A percentile compares a stretch with the other conserved stretches of the same genome.
These are phyloP conservation scores for Eutypa lata DNA, from an alignment of 2,329 filamentous ascomycete genomes.

Conservation along the genomic window DNA sequence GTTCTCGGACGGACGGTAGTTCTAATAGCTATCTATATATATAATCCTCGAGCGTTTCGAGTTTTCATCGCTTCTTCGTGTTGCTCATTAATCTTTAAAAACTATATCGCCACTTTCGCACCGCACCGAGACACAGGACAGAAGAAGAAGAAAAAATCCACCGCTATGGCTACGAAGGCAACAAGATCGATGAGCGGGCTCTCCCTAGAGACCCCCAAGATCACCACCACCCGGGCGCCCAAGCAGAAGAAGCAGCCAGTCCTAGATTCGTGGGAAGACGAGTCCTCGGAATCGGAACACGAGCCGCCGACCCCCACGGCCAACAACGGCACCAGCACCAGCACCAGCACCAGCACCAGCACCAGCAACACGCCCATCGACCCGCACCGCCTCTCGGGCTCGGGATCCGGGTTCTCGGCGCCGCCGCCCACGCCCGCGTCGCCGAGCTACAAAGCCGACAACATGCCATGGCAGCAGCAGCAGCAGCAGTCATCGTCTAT, in stretches of 20 bases:
- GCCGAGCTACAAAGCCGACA: constrained; percentile 37
- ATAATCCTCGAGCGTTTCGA: not conserved
- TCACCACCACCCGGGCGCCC: constrained; percentile 9
- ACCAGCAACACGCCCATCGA: constrained; percentile 15
- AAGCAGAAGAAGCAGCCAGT: constrained; percentile 41
- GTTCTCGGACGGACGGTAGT: not conserved
- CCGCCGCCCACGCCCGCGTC: constrained; percentile 68
- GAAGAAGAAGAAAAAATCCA: not conserved
- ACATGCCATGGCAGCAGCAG: constrained; percentile 19
- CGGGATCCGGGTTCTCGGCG: constrained; percentile 38
- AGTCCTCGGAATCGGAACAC: constrained; percentile 45
- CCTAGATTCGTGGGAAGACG: constrained; percentile 77
- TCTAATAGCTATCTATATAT: not conserved
- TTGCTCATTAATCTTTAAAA: too few species aligned
- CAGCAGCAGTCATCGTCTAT: constrained; percentile 4
- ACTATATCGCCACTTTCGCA: too few species aligned
- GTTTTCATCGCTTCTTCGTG: not conserved
- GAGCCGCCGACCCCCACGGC: constrained; percentile 26
- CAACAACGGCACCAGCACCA: constrained; percentile 15
- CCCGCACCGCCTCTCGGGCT: constrained; percentile 7
- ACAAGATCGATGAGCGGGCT: constrained; percentile 27
- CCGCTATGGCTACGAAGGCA: constrained; percentile 17
- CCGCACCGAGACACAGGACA: too few species aligned
- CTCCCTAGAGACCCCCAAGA: constrained; percentile 22
- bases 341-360: constrained; percentile 18